Evolutionary conservation across 441 rosid genomes (phyloP), one percentile per base, ranked within the genome.

Genomic region (Kokia cookei): DNA sequence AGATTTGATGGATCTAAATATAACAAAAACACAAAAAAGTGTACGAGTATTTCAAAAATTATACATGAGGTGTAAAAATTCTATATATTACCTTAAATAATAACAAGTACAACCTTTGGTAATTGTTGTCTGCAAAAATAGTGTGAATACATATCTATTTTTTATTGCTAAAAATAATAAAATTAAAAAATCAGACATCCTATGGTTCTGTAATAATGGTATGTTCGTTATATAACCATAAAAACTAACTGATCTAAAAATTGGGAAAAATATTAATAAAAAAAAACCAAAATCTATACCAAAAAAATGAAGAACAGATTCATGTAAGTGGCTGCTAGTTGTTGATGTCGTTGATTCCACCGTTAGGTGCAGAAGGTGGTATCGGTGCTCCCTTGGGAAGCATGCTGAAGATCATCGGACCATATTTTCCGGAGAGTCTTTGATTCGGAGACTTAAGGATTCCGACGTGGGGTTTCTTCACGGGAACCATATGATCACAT

Each of bases 361-460:
- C 72, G 78, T 91, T 83, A n/a, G 93, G 92, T 12, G 78, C 88
- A 40, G 93, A 86, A n/a, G 85, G 70, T 7, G 88, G 78, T 27
- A 67, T 45, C 1, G 81, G 32, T 22, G 4, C 14, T 48, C 91
- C 90, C 80, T 83, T 91, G 0, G 92, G 93, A 60, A 91, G 90
- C 79, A 72, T 64, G 58, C 71, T 82, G 66, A 91, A 73, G 82
- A 88, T 61, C 81, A 84, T 50, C 13, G 83, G 68, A 51, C 81
- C 85, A 35, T 80, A 78, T 24, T 59, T 82, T 17, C 82, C 81
- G 47, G 76, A 11, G 8, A 50, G 61, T 64, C 73, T 24, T n/a
- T 48, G 76, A 19, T 68, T 29, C 12, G 65, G 73, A 29, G 73
- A 3, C n/a, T 48, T 48, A 15, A 3, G 40, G 14, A 45, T 48